Base-by-base conservation (phyloP, 768 basidiomycete genomes). In the Pleurotus platypus region DNA sequence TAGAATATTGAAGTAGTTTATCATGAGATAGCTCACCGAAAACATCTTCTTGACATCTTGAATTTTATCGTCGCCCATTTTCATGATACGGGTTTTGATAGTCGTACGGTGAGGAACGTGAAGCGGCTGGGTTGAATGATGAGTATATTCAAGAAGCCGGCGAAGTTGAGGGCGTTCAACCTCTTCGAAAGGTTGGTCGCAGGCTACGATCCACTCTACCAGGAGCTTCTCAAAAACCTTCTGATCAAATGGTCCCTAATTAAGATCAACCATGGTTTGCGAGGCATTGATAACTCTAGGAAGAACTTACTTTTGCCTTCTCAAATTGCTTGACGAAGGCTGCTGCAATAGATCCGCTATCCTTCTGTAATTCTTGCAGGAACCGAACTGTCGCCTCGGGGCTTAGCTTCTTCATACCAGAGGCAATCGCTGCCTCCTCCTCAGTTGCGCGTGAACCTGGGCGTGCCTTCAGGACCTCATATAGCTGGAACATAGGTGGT, bases 121-220 rank as follows among this genome's bases (percentile, higher is more conserved):
- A 5, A 62, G 56, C 12, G 60, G 46, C 26, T 51, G 51, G 11
- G 15, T 26, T 5, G 58, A 18, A 11, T 39, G 54, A 3, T 60
- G 61, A 18, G 47, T 57, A 58, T 66, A 68, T n/a, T 62, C 24
- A 0, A 66, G 48, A 6, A 68, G 16, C 1, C n/a, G 30, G 2
- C 48, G 37, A 26, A 67, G 64, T 26, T 65, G 63, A 2, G 60
- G 61, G 20, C 62, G 58, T 11, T 64, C 62, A 49, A 65, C 61
- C 37, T 59, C 59, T 2, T 65, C 62, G 20, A 69, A 66, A 1
- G 63, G 61, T 20, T 64, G 63, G 38, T 67, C 61, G 22, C 56
- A 60, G 2, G 57, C 55, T 11, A 57, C 58, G 1, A 65, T 42
- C 62, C 64, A 63, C 40, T 63, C 57, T 1, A 58, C 55, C 18